These are phyloP conservation scores for Globisporangium megalacanthum DNA, from an alignment of 352 stramenopile species.

Conservation along the genomic window DNA sequence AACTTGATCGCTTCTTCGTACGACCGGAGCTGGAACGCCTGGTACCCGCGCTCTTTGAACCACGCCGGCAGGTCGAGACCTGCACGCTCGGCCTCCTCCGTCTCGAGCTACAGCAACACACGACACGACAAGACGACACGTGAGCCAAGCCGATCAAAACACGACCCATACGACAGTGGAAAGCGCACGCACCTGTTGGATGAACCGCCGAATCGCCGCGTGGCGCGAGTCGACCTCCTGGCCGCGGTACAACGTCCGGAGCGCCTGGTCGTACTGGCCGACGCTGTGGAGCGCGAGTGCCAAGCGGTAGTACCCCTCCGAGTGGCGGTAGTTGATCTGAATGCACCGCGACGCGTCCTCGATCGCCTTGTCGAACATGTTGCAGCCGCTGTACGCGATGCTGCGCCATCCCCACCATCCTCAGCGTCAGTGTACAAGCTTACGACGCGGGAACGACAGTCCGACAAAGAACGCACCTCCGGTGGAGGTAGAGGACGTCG, in stretches of 20 bases:
- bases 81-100: conserved; percentile 30
- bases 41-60: conserved; percentile 83
- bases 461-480: conserved; percentile 17
- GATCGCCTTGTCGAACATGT: conserved; percentile 31
- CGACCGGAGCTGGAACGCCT: conserved; percentile 86
- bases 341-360: conserved; percentile 55
- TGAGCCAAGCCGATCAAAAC: not conserved
- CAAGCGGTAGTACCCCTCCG: conserved; percentile 52
- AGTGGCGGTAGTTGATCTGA: conserved; percentile 52
- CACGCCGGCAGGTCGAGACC: conserved; percentile 28
- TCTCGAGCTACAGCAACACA: conserved; percentile 26
- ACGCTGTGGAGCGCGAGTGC: conserved; percentile 38
- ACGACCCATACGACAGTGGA: not conserved
- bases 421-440: too few relatives aligned
- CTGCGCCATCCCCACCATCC: conserved; percentile 5
- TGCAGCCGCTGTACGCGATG: conserved; percentile 34
- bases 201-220: conserved; percentile 36
- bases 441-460: not conserved
- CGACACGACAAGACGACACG: not conserved
- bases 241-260: conserved; percentile 45
- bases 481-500: conserved; percentile 46
- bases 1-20: conserved; percentile 88
- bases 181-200: conserved; percentile 16
- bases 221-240: conserved; percentile 46
- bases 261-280: conserved; percentile 40